phyloP scores from a whole-genome alignment of 1,284 basidiomycete genomes.

The Cystobasidium sp. region DNA sequence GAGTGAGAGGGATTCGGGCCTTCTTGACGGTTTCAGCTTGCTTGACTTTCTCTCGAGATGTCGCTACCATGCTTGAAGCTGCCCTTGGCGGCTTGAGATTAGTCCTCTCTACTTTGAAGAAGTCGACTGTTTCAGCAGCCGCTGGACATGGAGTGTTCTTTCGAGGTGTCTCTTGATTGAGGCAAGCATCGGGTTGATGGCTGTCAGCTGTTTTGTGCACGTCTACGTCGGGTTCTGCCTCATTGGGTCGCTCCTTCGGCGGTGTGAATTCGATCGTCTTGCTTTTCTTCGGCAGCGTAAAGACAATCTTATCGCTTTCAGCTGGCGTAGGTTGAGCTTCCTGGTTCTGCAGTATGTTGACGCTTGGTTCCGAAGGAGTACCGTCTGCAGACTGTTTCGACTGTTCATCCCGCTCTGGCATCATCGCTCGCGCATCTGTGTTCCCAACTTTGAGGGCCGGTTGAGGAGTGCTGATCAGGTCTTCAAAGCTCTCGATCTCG shows the following conservation, averaged over 20 bases:
- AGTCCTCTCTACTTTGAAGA: not conserved
- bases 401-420: not conserved
- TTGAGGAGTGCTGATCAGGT: not conserved
- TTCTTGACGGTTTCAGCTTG: not conserved
- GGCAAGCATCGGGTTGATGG: too few species aligned
- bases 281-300: not conserved
- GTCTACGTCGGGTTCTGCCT: too few species aligned
- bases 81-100: not conserved
- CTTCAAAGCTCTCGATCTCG: constrained; percentile 11
- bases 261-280: too few species aligned
- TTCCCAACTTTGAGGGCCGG: not conserved
- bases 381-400: not conserved
- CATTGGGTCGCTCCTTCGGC: too few species aligned
- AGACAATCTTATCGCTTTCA: constrained; percentile 1
- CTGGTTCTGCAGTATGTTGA: not conserved
- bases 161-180: too few species aligned
- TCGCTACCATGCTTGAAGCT: not conserved
- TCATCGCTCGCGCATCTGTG: too few species aligned
- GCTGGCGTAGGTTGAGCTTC: not conserved
- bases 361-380: not conserved
- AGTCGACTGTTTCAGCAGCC: not conserved
- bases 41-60: not conserved
- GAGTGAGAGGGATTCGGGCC: not conserved
- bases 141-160: not conserved
- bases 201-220: too few species aligned